These are phyloP conservation scores for Discostella stelligeroides DNA, from an alignment of 108 stramenopile species.

Conservation along the genomic window DNA sequence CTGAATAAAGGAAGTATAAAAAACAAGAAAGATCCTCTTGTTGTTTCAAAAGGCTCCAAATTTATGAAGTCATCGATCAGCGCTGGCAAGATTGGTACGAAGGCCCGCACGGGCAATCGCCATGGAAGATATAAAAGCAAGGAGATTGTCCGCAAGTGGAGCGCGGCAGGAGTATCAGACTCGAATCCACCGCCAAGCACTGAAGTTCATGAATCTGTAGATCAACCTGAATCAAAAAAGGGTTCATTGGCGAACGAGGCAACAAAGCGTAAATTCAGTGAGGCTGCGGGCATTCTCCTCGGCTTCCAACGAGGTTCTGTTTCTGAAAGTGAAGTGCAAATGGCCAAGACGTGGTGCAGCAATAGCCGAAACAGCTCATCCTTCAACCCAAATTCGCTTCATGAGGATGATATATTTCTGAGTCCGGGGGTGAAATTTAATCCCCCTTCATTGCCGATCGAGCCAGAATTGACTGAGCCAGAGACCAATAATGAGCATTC, in stretches of 20 bases:
- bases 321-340: constrained; percentile 21
- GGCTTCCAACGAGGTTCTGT: constrained; percentile 21
- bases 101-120: not conserved
- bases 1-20: not conserved
- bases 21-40: not conserved
- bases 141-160: constrained; percentile 8
- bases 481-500: constrained; percentile 9
- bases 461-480: constrained; percentile 25
- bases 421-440: constrained; percentile 35
- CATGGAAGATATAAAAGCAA: not conserved
- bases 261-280: constrained; percentile 10
- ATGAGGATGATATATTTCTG: constrained; percentile 14
- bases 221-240: constrained; percentile 11
- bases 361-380: not conserved
- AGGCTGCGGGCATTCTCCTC: constrained; percentile 32
- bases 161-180: not conserved
- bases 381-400: not conserved
- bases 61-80: not conserved
- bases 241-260: not conserved
- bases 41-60: not conserved
- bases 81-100: not conserved
- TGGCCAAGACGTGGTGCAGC: constrained; percentile 32
- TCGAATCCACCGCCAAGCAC: not conserved
- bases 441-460: constrained; percentile 30
- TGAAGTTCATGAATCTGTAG: not conserved